A percentile compares a stretch with the other conserved stretches of the same genome.
These are phyloP conservation scores for Dioscorea cayenensis DNA, from an alignment of 116 monocot genomes.

Conservation along the genomic window DNA sequence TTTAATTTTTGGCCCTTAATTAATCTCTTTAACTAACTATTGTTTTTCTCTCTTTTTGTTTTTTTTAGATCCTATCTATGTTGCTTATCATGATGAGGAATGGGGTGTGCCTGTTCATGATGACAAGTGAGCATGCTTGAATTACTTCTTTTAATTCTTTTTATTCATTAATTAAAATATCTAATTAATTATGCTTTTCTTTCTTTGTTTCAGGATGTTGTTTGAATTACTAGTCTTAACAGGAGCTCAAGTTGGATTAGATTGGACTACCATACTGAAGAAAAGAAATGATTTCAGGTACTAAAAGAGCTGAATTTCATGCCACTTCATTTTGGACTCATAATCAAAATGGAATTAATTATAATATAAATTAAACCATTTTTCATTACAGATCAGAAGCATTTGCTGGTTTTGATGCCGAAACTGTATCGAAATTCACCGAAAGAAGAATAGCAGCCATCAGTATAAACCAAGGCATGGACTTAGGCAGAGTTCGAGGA, in stretches of 20 bases:
- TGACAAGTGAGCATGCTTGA: slow-evolving; percentile 50
- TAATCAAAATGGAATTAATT: not conserved
- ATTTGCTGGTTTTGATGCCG: slow-evolving; percentile 76
- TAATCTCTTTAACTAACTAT: not conserved
- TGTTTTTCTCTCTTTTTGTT: not conserved
- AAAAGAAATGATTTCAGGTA: slow-evolving; percentile 74
- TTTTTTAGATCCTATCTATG: slow-evolving; percentile 64
- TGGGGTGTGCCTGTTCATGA: slow-evolving; percentile 93
- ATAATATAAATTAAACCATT: not conserved
- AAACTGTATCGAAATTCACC: slow-evolving; percentile 51
- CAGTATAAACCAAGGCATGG: slow-evolving; percentile 44
- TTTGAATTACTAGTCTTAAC: slow-evolving; percentile 75
- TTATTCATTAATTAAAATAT: not conserved
- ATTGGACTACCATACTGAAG: slow-evolving; percentile 86
- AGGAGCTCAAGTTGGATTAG: slow-evolving; percentile 73
- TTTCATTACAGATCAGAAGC: slow-evolving; percentile 48
- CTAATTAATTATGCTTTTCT: slow-evolving; percentile 1
- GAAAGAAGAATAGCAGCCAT: slow-evolving; percentile 58
- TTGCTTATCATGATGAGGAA: slow-evolving; percentile 90
- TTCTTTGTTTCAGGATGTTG: slow-evolving; percentile 43
- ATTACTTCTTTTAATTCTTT: not conserved
- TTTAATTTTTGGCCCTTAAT: not conserved
- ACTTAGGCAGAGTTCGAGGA: slow-evolving; percentile 57
- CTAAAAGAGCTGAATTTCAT: not conserved
- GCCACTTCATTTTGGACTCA: not conserved